These are phyloP conservation scores for Thoreauomyces humboldtii DNA, from an alignment of 192 early-diverging fungal genomes.

Conservation along the genomic window DNA sequence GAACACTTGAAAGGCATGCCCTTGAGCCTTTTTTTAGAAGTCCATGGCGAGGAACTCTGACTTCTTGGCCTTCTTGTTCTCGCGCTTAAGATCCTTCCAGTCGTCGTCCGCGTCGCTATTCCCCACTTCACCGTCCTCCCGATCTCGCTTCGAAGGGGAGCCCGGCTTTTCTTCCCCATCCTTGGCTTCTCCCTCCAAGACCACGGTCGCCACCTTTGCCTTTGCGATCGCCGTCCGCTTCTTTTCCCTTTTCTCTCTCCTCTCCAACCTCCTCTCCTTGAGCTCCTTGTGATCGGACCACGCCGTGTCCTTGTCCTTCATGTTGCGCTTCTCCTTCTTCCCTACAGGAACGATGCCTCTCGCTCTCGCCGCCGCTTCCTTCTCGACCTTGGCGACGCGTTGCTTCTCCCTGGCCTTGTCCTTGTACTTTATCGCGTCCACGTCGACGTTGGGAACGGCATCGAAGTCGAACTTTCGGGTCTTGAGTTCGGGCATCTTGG, in stretches of 20 bases:
- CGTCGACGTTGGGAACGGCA: not conserved
- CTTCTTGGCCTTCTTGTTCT: slow-evolving; percentile 66
- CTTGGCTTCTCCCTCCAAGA: not conserved
- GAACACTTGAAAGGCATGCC: too few relatives aligned
- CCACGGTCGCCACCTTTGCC: slow-evolving; percentile 27
- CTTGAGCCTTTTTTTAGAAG: too few relatives aligned
- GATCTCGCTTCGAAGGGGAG: not conserved
- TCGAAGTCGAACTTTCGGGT: slow-evolving; percentile 20
- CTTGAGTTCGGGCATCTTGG: slow-evolving; percentile 92
- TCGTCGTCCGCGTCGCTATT: slow-evolving; percentile 48
- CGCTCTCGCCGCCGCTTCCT: slow-evolving; percentile 36
- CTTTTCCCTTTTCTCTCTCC: slow-evolving; percentile 63
- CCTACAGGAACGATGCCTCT: slow-evolving; percentile 7
- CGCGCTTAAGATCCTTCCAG: slow-evolving; percentile 61
- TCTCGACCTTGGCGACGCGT: slow-evolving; percentile 52
- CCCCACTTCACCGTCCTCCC: slow-evolving; percentile 24
- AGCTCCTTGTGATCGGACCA: slow-evolving; percentile 75
- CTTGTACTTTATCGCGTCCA: slow-evolving; percentile 61
- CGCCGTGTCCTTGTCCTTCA: slow-evolving; percentile 40
- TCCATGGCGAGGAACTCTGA: not conserved
- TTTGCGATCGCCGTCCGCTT: slow-evolving; percentile 41
- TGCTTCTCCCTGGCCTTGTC: slow-evolving; percentile 72
- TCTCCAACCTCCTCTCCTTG: slow-evolving; percentile 63
- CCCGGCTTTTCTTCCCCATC: not conserved
- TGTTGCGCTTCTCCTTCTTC: slow-evolving; percentile 29